Evolutionary conservation across 345 rosid species (phyloP).

Genomic region (Orychophragmus violaceus): DNA sequence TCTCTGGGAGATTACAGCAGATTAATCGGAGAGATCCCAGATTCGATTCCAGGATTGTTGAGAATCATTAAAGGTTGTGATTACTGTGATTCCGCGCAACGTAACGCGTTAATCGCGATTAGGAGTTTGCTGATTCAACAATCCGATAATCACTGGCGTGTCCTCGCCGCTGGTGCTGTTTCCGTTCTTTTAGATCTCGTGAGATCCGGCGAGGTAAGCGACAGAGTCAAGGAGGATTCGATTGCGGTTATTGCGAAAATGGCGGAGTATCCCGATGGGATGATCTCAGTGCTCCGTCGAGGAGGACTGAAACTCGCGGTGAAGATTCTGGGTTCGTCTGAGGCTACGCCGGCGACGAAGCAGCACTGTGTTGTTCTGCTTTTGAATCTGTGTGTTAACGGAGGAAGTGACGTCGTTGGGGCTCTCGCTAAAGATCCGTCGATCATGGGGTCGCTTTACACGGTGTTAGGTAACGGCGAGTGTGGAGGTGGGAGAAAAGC

Average conservation of each 20-base stretch:
- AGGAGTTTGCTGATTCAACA: conserved; percentile 56
- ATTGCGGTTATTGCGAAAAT: conserved; percentile 62
- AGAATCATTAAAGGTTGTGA: conserved; percentile 40
- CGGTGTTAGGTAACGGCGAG: conserved; percentile 58
- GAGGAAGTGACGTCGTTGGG: conserved; percentile 53
- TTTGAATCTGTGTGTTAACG: conserved; percentile 60
- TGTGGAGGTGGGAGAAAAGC: conserved; percentile 70
- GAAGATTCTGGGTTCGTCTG: conserved; percentile 37
- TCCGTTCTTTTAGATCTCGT: conserved; percentile 48
- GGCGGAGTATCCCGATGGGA: conserved; percentile 59
- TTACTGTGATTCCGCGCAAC: conserved; percentile 38
- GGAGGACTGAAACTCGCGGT: conserved; percentile 42
- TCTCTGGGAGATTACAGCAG: conserved; percentile 55
- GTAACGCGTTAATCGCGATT: conserved; percentile 68
- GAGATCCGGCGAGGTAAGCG: conserved; percentile 34
- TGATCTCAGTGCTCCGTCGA: conserved; percentile 41
- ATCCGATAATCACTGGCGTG: conserved; percentile 46
- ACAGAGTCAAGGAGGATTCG: conserved; percentile 50
- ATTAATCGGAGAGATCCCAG: conserved; percentile 55
- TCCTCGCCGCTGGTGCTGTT: conserved; percentile 50
- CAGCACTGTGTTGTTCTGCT: conserved; percentile 63
- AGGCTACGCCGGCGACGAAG: conserved; percentile 46
- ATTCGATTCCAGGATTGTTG: conserved; percentile 51
- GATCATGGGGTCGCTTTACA: conserved; percentile 61
- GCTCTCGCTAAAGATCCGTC: conserved; percentile 44